phyloP scores from a whole-genome alignment of 805 yeast genomes.

The Candida chauliodis region DNA sequence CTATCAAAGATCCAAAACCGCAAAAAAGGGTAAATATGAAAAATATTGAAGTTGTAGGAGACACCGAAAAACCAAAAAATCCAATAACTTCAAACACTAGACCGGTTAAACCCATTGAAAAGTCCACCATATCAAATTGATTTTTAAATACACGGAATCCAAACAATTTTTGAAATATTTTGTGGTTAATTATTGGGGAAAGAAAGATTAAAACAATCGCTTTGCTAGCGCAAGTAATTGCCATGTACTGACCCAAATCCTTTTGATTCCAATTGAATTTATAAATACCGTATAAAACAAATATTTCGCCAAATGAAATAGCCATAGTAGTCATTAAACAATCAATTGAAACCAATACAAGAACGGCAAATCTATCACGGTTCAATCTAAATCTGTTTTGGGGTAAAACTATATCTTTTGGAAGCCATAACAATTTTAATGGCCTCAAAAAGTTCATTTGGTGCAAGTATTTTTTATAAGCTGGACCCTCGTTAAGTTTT shows the following conservation, averaged over 20 bases:
- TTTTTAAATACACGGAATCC: constrained; percentile 29
- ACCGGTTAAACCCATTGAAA: constrained; percentile 32
- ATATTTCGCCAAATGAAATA: constrained; percentile 36
- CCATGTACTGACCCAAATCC: constrained; percentile 53
- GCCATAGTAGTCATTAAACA: constrained; percentile 27
- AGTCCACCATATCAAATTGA: constrained; percentile 54
- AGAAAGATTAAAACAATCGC: constrained; percentile 47
- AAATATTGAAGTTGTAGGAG: constrained; percentile 25
- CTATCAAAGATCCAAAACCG: constrained; percentile 46
- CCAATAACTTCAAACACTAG: constrained; percentile 39
- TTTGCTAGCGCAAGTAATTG: constrained; percentile 47
- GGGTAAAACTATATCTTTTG: constrained; percentile 30
- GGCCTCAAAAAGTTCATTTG: constrained; percentile 38
- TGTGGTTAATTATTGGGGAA: constrained; percentile 47
- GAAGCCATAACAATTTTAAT: constrained; percentile 51
- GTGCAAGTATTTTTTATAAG: constrained; percentile 3
- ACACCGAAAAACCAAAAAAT: constrained; percentile 28
- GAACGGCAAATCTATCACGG: constrained; percentile 34
- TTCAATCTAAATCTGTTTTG: constrained; percentile 14
- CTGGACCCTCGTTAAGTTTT: constrained; percentile 2
- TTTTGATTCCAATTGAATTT: constrained; percentile 52
- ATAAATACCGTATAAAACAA: constrained; percentile 52
- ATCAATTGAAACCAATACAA: constrained; percentile 48
- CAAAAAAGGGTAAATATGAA: constrained; percentile 33
- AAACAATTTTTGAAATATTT: constrained; percentile 28